These are phyloP conservation scores for Albifimbria verrucaria DNA, from an alignment of 2,329 filamentous ascomycete species.

Conservation along the genomic window DNA sequence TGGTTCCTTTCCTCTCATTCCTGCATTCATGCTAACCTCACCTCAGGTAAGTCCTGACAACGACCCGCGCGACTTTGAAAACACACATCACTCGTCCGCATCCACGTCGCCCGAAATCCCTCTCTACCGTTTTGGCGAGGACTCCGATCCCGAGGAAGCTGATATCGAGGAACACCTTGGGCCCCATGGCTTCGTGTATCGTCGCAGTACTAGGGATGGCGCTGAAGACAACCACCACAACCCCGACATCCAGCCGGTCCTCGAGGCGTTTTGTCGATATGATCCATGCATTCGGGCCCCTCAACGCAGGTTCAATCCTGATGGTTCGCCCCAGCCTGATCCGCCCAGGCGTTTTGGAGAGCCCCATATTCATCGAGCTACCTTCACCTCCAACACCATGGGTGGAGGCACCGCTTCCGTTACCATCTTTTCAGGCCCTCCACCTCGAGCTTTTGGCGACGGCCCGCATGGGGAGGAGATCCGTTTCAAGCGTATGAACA, in stretches of 20 bases:
- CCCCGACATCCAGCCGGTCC: constrained; percentile 31
- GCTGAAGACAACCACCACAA: constrained; percentile 24
- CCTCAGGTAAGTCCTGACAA: constrained; percentile 50
- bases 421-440: constrained; percentile 42
- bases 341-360: constrained; percentile 16
- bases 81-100: constrained; percentile 19
- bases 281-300: constrained; percentile 33
- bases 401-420: constrained; percentile 43
- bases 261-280: constrained; percentile 43
- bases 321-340: constrained; percentile 9
- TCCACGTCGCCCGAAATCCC: constrained; percentile 26
- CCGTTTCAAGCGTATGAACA: constrained; percentile 47
- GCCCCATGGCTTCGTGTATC: constrained; percentile 38
- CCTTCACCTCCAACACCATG: constrained; percentile 32
- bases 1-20: constrained; percentile 11
- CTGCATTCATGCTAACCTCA: constrained; percentile 11
- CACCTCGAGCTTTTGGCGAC: constrained; percentile 14
- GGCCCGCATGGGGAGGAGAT: constrained; percentile 23
- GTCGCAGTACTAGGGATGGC: constrained; percentile 29
- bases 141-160: constrained; percentile 57
- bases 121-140: constrained; percentile 28
- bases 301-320: constrained; percentile 7
- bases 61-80: constrained; percentile 54
- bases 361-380: constrained; percentile 32
- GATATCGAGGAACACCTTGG: constrained; percentile 55